phyloP scores from a whole-genome alignment of 768 basidiomycete species.

The Calocybe cyanea region DNA sequence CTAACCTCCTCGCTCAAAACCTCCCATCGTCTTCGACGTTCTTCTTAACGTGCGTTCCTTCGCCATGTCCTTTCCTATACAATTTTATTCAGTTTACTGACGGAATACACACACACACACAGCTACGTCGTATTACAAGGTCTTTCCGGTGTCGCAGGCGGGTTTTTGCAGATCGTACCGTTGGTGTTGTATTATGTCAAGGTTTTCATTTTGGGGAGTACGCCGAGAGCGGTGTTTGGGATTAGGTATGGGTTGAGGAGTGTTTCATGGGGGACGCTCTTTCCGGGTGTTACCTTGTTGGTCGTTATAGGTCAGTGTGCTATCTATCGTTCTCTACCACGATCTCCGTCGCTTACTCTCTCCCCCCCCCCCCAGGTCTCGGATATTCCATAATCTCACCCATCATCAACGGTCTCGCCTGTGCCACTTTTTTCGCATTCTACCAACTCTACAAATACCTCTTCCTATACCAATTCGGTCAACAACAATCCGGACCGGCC shows the following conservation, averaged over 20 bases:
- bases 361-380: slow-evolving; percentile 40
- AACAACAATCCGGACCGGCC: slow-evolving; percentile 42
- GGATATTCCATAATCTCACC: slow-evolving; percentile 90
- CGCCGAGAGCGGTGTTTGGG: slow-evolving; percentile 78
- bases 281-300: slow-evolving; percentile 69
- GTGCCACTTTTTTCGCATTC: slow-evolving; percentile 77
- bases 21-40: slow-evolving; percentile 84
- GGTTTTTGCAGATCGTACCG: slow-evolving; percentile 74
- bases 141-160: slow-evolving; percentile 72
- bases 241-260: slow-evolving; percentile 74
- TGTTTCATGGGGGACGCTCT: slow-evolving; percentile 76
- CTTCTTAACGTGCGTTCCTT: slow-evolving; percentile 72
- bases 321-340: too few relatives aligned
- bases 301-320: slow-evolving; percentile 69
- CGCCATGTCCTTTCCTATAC: not conserved
- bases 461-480: slow-evolving; percentile 76
- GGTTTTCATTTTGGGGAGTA: slow-evolving; percentile 81
- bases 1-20: slow-evolving; percentile 68
- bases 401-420: slow-evolving; percentile 88
- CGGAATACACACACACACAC: not conserved
- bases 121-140: slow-evolving; percentile 81
- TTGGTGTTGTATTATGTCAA: slow-evolving; percentile 89
- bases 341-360: too few relatives aligned
- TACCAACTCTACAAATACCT: slow-evolving; percentile 85
- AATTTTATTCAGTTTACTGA: slow-evolving; percentile 1